Percentiles rank a stretch among this genome's conserved stretches.
phyloP scores from a whole-genome alignment of 495 filamentous ascomycete species.

The Bryoglossum gracile region DNA sequence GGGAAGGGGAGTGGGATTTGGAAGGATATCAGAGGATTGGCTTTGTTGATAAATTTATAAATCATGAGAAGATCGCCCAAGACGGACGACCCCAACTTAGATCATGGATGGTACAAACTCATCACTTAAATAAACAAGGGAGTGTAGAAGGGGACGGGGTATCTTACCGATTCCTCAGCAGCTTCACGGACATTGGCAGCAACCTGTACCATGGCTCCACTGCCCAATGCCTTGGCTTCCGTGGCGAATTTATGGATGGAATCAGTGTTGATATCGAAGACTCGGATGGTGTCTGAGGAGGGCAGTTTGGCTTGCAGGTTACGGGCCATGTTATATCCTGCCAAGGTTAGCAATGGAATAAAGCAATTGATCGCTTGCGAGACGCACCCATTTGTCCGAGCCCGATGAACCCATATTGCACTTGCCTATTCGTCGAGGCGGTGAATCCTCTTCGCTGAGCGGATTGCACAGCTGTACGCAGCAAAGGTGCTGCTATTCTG shows the following conservation, averaged over 20 bases:
- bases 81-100: conserved; percentile 45
- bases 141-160: conserved; percentile 10
- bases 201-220: conserved; percentile 47
- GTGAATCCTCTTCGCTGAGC: conserved; percentile 48
- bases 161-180: conserved; percentile 64
- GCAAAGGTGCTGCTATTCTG: conserved; percentile 16
- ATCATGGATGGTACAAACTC: conserved; percentile 54
- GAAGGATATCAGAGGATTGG: conserved; percentile 55
- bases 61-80: conserved; percentile 46
- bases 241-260: conserved; percentile 51
- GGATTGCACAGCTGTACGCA: conserved; percentile 13
- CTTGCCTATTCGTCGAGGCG: conserved; percentile 42
- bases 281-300: conserved; percentile 54
- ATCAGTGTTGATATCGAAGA: conserved; percentile 68
- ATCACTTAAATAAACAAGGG: conserved; percentile 29
- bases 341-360: conserved; percentile 13
- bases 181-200: conserved; percentile 52
- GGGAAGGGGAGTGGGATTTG: background rate
- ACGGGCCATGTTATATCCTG: conserved; percentile 78
- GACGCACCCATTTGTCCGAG: conserved; percentile 78
- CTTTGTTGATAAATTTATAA: conserved; percentile 41
- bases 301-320: conserved; percentile 75
- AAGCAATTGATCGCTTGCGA: conserved; percentile 9
- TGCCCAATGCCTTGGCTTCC: conserved; percentile 44
- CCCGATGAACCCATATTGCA: conserved; percentile 78